A percentile compares a stretch with the other conserved stretches of the same genome.
Conservation (phyloP, 1,139 yeast genomes). For the Pichia sp. region DNA sequence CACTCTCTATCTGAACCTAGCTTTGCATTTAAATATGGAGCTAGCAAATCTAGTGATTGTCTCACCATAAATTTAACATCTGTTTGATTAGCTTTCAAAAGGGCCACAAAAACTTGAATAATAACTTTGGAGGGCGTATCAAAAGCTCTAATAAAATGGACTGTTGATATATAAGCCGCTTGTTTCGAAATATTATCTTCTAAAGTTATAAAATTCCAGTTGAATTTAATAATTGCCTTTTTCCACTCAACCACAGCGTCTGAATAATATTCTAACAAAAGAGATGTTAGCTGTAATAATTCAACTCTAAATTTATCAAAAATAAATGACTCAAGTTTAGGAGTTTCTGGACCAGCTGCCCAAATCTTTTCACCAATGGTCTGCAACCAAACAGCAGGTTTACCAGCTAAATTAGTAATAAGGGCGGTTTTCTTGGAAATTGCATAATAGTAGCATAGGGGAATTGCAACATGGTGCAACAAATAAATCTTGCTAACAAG, state of each 20-base stretch:
- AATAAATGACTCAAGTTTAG: conserved; percentile 47
- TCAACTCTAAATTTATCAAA: conserved; percentile 74
- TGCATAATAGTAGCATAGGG: conserved; percentile 62
- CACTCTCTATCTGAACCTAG: conserved; percentile 68
- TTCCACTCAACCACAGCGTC: conserved; percentile 53
- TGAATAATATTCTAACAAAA: conserved; percentile 68
- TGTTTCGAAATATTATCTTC: conserved; percentile 90
- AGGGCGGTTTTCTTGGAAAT: conserved; percentile 43
- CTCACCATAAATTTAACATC: conserved; percentile 81
- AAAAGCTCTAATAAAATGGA: conserved; percentile 79
- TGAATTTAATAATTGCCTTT: conserved; percentile 85
- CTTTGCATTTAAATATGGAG: conserved; percentile 79
- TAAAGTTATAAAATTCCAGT: conserved; percentile 87
- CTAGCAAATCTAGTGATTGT: conserved; percentile 82
- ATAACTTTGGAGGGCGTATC: conserved; percentile 89
- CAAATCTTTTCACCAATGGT: conserved; percentile 61
- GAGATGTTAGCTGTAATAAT: conserved; percentile 73
- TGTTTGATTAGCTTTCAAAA: conserved; percentile 75
- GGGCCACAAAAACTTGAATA: conserved; percentile 86
- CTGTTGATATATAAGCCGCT: conserved; percentile 85
- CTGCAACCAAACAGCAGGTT: conserved; percentile 55
- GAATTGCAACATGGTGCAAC: conserved; percentile 57
- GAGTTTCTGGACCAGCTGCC: conserved; percentile 46
- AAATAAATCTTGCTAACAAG: conserved; percentile 57
- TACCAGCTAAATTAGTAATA: conserved; percentile 35